Base-by-base conservation (phyloP, 306 rosid genomes). In the Rosa rugosa region DNA sequence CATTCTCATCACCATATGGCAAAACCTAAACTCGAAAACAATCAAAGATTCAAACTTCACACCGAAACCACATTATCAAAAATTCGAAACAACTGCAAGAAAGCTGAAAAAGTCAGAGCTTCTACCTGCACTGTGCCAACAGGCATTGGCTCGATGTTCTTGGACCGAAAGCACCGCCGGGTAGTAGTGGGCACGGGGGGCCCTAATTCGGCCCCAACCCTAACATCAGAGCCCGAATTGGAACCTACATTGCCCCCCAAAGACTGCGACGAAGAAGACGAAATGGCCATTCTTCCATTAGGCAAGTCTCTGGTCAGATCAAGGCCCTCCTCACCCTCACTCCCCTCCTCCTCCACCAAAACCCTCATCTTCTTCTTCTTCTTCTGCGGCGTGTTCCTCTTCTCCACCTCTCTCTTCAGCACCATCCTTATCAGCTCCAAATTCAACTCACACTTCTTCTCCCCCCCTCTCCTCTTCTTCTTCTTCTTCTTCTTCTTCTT, bases 401-500 rank as follows among this genome's bases (percentile, higher is more conserved):
- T 96, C 84, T 93, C 93, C 77, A 90, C 89, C 82, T 90, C 97
- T 65, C 93, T 90, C 87, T 84, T 82, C 65, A 96, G 84, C 84
- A 93, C 97, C 96, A 96, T 96, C 53, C 88, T 89, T 41, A 96
- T 88, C 80, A 96, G 84, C 85, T 96, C 99, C 90, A 91, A 78
- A 86, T 90, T 92, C 82, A 77, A 54, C 71, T 91, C 87, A 65
- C 88, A 86, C 84, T 80, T 79, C 85, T 90, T 89, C 79, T 62
- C 3, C 71, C 75, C 75, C 86, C 75, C 75, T 85, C 79, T 74
- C 80, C 84, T 86, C 81, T 77, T 85, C 54, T 60, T 75, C 78
- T 60, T 75, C 78, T 75, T 73, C 68, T 75, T 60, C 44, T 59
- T 59, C 36, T 60, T 63, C 18, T 11, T 60, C 22, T 64, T 25